A percentile compares a stretch with the other conserved stretches of the same genome.
Conservation (phyloP, 257 asterid species). For the Primulina eburnea region DNA sequence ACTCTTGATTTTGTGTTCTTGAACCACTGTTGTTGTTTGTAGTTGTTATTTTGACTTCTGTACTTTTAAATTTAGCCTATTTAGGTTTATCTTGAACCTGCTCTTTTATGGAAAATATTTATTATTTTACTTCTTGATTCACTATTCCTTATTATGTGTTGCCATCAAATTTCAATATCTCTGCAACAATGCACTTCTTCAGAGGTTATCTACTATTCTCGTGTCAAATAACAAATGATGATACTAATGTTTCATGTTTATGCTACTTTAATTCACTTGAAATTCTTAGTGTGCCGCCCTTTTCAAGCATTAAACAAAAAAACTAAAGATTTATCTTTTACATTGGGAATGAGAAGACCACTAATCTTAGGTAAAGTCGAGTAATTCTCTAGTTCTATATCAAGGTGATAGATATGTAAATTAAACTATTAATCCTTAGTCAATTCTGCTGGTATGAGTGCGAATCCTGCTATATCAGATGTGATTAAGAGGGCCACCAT, state of each 20-base stretch:
- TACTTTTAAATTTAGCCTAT: too few relatives aligned
- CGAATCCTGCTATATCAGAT: neutral
- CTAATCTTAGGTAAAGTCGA: slow-evolving; percentile 2
- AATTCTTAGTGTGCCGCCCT: neutral
- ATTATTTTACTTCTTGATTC: too few relatives aligned
- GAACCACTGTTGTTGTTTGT: too few relatives aligned
- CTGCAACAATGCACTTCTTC: too few relatives aligned
- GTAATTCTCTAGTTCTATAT: slow-evolving; percentile 5
- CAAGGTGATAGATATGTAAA: slow-evolving; percentile 8
- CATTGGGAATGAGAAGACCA: neutral
- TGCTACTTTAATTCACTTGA: neutral
- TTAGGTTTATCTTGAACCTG: too few relatives aligned
- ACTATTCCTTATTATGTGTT: too few relatives aligned
- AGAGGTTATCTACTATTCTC: too few relatives aligned
- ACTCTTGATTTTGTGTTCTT: too few relatives aligned
- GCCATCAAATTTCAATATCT: neutral
- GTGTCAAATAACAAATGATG: neutral
- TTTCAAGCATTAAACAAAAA: neutral
- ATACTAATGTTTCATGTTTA: neutral
- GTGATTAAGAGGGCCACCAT: neutral
- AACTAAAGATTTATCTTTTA: too few relatives aligned
- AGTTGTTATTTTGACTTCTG: too few relatives aligned
- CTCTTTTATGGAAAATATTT: too few relatives aligned
- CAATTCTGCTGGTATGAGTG: slow-evolving; percentile 5
- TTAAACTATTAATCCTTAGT: neutral